Evolutionary conservation across 768 basidiomycete genomes (phyloP), one percentile per base, ranked within the genome.

Genomic region (Gelatoporia subvermispora): DNA sequence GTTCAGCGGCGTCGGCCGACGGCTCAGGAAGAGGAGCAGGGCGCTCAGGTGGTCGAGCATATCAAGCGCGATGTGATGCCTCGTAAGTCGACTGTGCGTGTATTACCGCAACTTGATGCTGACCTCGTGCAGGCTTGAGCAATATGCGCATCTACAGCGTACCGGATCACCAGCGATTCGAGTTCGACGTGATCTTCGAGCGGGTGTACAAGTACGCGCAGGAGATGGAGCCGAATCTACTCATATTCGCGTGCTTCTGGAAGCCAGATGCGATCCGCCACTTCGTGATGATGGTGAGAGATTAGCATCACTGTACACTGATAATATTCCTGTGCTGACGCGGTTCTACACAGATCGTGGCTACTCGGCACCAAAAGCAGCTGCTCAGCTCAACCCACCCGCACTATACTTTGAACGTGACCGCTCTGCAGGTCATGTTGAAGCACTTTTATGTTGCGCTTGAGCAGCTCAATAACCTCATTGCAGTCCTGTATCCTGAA

Each of bases 201-300:
- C 69, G 74, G 31, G 58, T 81, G 15, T 62, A 62, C 58, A 77
- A 72, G 43, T 59, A 68, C 43, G 69, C 71, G 35, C 39, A 41
- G 11, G 81, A 84, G 0, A 62, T 83, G 20, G 79, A 86, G 3
- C 39, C 48, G 31, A 79, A 72, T 54, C 64, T 88, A 13, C 68
- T 69, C 2, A 64, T 78, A 65, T 71, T 75, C 45, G 57, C 72
- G 18, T 61, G 81, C 40, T 56, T 78, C 41, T 76, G 74, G 58
- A 68, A 68, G 36, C 77, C 80, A 11, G 76, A 75, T 0, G 35
- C 65, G 38, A 67, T 85, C 42, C 74, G 69, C 59, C 78, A 67
- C 62, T 61, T 78, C 24, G 67, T 83, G 34, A 61, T 69, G 11
- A 81, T 84, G 45, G 85, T 86, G 56, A 50, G 82, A 54, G 1